phyloP scores from a whole-genome alignment of 192 early-diverging fungal genomes.

The Cetraspora pellucida region DNA sequence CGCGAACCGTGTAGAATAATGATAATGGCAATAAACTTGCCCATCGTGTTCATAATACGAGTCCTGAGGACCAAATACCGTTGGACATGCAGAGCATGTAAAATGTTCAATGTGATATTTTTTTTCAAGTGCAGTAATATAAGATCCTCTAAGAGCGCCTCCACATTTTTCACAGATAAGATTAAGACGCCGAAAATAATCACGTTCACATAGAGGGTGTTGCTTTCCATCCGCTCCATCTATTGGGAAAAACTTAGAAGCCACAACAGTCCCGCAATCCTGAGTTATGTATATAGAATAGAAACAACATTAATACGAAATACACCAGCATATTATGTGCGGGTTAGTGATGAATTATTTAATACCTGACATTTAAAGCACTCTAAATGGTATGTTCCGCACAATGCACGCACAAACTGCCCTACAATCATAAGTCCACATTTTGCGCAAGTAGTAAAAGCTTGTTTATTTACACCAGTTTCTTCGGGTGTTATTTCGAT shows the following conservation, averaged over 20 bases:
- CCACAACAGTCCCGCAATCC: constrained; percentile 80
- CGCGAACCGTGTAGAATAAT: constrained; percentile 90
- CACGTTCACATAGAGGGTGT: constrained; percentile 79
- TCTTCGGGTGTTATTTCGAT: constrained; percentile 13
- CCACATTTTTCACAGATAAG: constrained; percentile 87
- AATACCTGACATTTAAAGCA: constrained; percentile 93
- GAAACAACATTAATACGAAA: constrained; percentile 45
- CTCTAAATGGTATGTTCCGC: constrained; percentile 85
- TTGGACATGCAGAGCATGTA: constrained; percentile 89
- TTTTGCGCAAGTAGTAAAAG: constrained; percentile 53
- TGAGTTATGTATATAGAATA: constrained; percentile 44
- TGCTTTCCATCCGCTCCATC: constrained; percentile 57
- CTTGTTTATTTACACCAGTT: constrained; percentile 23
- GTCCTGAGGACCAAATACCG: constrained; percentile 92
- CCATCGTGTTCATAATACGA: constrained; percentile 96
- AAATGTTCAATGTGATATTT: constrained; percentile 99
- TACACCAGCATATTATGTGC: constrained; percentile 28
- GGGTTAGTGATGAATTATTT: constrained; percentile 27
- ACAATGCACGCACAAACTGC: constrained; percentile 89
- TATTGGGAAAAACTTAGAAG: constrained; percentile 84
- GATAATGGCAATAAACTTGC: constrained; percentile 90
- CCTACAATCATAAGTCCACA: constrained; percentile 77
- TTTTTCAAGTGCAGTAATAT: constrained; percentile 88
- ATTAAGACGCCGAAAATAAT: constrained; percentile 84
- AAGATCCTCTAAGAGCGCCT: constrained; percentile 83